Conservation (phyloP, 495 filamentous ascomycete genomes). For the Penicillium verhagenii region DNA sequence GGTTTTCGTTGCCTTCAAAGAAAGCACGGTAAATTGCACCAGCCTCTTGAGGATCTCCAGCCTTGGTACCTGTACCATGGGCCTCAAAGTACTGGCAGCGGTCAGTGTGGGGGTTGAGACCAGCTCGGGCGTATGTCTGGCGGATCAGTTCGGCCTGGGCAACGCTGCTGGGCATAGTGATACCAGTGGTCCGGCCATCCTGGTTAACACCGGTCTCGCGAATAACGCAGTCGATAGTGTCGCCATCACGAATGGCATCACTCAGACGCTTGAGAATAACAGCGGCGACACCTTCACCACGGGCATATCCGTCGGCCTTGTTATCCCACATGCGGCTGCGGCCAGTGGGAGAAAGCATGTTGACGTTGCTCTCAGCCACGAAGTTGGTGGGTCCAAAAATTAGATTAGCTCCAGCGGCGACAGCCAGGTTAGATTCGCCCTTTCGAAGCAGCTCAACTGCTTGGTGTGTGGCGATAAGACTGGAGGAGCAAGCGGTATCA, state of each 20-base stretch:
- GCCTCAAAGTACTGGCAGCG: constrained; percentile 25
- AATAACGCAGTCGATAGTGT: constrained; percentile 45
- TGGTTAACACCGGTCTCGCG: constrained; percentile 41
- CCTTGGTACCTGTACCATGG: constrained; percentile 55
- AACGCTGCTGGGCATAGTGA: constrained; percentile 46
- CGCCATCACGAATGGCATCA: constrained; percentile 33
- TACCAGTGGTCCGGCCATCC: constrained; percentile 39
- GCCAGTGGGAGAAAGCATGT: constrained; percentile 30
- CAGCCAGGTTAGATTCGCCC: constrained; percentile 33
- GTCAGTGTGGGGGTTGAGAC: constrained; percentile 27
- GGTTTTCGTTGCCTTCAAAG: constrained; percentile 28
- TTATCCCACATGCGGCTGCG: constrained; percentile 37
- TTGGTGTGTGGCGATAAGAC: constrained; percentile 41
- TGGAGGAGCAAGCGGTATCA: constrained; percentile 38
- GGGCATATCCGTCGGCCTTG: constrained; percentile 33
- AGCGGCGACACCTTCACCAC: constrained; percentile 29
- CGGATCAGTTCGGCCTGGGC: constrained; percentile 59
- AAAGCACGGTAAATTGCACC: constrained; percentile 21
- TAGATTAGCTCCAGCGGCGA: constrained; percentile 17
- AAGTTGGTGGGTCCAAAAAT: not conserved
- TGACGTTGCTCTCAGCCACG: constrained; percentile 6
- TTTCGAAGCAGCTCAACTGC: constrained; percentile 39
- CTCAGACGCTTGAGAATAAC: constrained; percentile 37
- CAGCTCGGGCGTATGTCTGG: constrained; percentile 47
- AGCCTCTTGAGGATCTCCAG: constrained; percentile 62